Evolutionary conservation across 805 yeast species (phyloP).

Genomic region (Maudiozyma pseudohumilis): DNA sequence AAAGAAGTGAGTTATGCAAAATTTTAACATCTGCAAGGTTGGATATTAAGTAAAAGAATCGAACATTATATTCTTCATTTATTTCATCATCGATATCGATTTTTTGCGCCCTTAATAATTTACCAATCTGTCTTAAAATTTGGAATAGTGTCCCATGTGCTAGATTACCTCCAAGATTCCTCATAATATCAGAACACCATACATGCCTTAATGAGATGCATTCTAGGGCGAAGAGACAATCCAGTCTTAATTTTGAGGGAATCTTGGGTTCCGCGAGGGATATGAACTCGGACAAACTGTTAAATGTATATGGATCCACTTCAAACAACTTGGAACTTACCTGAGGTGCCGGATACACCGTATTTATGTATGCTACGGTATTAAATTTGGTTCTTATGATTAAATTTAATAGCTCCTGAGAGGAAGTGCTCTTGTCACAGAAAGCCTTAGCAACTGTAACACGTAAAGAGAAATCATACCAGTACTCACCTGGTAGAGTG

Average conservation of each 20-base stretch:
- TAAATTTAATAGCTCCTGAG: conserved; percentile 45
- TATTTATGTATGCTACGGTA: conserved; percentile 55
- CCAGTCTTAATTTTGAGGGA: conserved; percentile 43
- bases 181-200: conserved; percentile 68
- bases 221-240: conserved; percentile 59
- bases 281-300: conserved; percentile 61
- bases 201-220: conserved; percentile 55
- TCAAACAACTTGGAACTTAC: conserved; percentile 61
- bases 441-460: conserved; percentile 67
- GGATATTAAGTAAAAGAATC: conserved; percentile 53
- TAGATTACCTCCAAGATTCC: conserved; percentile 76
- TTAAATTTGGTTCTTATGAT: conserved; percentile 55
- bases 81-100: too few species aligned
- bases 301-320: conserved; percentile 59
- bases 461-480: conserved; percentile 53
- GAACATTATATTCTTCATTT: conserved; percentile 39
- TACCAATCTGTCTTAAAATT: conserved; percentile 52
- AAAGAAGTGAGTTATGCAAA: conserved; percentile 45
- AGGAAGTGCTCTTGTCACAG: conserved; percentile 43
- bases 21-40: conserved; percentile 49
- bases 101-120: conserved; percentile 35
- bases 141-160: conserved; percentile 77
- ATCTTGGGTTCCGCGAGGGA: conserved; percentile 49
- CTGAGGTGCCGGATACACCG: conserved; percentile 45
- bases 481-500: conserved; percentile 49